Conservation (phyloP, 306 rosid genomes). For the Quercus alba region DNA sequence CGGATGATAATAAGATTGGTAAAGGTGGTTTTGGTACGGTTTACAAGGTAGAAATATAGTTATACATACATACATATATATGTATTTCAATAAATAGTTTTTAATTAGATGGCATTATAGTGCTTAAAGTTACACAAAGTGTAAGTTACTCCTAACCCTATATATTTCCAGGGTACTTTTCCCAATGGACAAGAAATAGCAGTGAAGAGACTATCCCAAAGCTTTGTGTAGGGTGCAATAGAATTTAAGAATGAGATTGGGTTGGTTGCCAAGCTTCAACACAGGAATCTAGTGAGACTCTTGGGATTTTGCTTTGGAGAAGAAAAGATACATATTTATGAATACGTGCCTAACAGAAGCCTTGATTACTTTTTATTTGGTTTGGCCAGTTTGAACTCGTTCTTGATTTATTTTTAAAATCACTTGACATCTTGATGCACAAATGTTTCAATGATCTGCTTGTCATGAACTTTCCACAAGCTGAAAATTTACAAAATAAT, state of each 20-base stretch:
- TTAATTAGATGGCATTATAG: too few species aligned
- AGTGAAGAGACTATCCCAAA: conserved; percentile 48
- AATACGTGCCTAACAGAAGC: background rate
- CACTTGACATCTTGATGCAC: too few species aligned
- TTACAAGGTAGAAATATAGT: conserved; percentile 35
- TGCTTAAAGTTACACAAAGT: too few species aligned
- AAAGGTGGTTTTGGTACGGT: conserved; percentile 60
- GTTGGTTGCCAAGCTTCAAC: conserved; percentile 27
- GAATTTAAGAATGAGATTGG: conserved; percentile 17
- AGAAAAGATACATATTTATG: conserved; percentile 28
- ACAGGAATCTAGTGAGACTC: conserved; percentile 30
- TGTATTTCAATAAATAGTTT: too few species aligned
- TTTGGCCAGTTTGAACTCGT: background rate
- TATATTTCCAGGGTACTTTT: conserved; percentile 46
- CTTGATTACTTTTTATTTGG: conserved; percentile 25
- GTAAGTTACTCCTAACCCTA: too few species aligned
- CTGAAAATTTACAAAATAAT: too few species aligned
- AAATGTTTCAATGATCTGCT: too few species aligned
- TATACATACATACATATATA: background rate
- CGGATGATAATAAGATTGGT: conserved; percentile 36
- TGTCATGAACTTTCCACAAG: too few species aligned
- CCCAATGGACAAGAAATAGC: conserved; percentile 55
- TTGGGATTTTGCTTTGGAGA: conserved; percentile 28
- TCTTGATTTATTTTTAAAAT: background rate
- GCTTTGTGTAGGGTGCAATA: conserved; percentile 24